Evolutionary conservation across 75 land plant genomes (phyloP), one percentile per base, ranked within the genome.

Genomic region (Picea glauca): DNA sequence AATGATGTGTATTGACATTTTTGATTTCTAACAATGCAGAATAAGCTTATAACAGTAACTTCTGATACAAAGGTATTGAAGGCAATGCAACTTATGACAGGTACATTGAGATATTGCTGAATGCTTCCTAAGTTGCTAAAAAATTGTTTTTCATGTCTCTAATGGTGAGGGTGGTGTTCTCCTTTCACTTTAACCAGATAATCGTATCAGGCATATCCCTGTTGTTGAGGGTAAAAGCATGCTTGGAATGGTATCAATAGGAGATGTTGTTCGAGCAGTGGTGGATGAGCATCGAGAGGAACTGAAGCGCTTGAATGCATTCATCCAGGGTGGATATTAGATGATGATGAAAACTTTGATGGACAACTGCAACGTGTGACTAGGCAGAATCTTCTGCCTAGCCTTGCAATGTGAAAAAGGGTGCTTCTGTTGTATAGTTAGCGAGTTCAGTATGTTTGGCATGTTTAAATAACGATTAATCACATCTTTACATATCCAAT

Each of bases 1-100:
- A 70, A 50, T 33, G 72, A 23, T 66, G 35, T 60, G 23, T 3
- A 38, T 58, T 72, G 21, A 75, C 9, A 13, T 70, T 50, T 56
- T 64, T 60, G 21, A 20, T 21, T 38, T 59, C 13, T 13, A n/a
- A 14, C 14, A 50, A 38, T 75, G 80, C 92, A 96, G 99, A 96
- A 96, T 83, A 94, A 96, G 82, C 98, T 96, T 58, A 96, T 96
- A 59, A 96, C 99, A 20, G 99, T 96, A 43, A 91, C 88, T 30
- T 93, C 99, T 3, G 88, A 89, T 2, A 96, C 99, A 43, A 92
- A 87, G 80, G 99, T 96, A 83, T 83, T 96, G 76, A 85, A 63
- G 46, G 99, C 99, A 61, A 96, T 96, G 99, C 93, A 94, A 82
- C 90, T 96, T 75, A 96, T 96, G 99, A 95, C 99, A 60, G 97